phyloP scores from a whole-genome alignment of 176 grass and related monocot species.

The Oryza australiensis region DNA sequence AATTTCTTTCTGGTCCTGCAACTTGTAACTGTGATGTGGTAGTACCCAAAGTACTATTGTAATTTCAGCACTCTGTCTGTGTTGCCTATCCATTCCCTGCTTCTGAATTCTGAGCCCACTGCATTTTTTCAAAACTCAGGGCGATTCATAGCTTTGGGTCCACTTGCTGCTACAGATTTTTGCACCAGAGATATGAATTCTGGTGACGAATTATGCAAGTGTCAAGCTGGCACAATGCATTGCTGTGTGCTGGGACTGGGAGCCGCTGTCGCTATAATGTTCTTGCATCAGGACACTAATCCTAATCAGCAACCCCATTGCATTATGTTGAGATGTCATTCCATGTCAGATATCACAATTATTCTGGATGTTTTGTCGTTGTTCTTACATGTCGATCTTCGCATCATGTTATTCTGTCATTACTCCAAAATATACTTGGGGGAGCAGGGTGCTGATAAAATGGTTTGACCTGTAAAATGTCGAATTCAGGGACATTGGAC shows the following conservation, averaged over 20 bases:
- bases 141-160: slow-evolving; percentile 32
- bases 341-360: slow-evolving; percentile 39
- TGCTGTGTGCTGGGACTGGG: slow-evolving; percentile 31
- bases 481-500: slow-evolving; percentile 5
- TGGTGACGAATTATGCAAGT: slow-evolving; percentile 22
- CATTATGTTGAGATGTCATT: slow-evolving; percentile 38
- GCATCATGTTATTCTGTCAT: not conserved
- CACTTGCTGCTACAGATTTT: slow-evolving; percentile 41
- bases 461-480: slow-evolving; percentile 38
- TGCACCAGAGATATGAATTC: slow-evolving; percentile 34
- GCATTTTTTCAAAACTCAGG: slow-evolving; percentile 25
- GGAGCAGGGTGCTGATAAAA: slow-evolving; percentile 35
- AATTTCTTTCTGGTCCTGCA: slow-evolving; percentile 40
- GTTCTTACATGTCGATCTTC: slow-evolving; percentile 12
- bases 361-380: slow-evolving; percentile 27
- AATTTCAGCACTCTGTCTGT: slow-evolving; percentile 18
- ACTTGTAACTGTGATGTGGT: slow-evolving; percentile 42
- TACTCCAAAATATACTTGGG: not conserved
- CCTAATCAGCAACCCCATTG: not conserved
- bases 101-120: slow-evolving; percentile 40
- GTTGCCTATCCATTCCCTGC: slow-evolving; percentile 39
- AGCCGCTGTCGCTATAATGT: slow-evolving; percentile 33
- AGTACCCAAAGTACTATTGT: slow-evolving; percentile 21
- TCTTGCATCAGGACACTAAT: slow-evolving; percentile 17
- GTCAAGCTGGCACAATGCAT: slow-evolving; percentile 32